Evolutionary conservation across 2,329 filamentous ascomycete genomes (phyloP).

Genomic region (Talaromyces sp.): DNA sequence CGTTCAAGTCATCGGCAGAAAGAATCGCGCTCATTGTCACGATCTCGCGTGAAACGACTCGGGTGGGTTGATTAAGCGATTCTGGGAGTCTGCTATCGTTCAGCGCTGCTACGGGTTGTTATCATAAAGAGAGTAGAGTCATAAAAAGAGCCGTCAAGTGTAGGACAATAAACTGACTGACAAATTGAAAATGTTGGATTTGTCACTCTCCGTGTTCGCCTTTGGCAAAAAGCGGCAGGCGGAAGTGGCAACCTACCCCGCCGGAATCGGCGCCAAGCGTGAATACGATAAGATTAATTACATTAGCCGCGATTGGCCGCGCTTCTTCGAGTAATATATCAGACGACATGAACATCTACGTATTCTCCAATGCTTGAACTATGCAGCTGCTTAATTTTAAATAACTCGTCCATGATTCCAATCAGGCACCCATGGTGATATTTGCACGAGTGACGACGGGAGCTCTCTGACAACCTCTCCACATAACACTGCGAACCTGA

Average conservation of each 20-base stretch:
- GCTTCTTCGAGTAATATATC: neutral
- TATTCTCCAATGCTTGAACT: neutral
- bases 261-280: conserved; percentile 5
- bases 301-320: neutral
- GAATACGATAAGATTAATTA: neutral
- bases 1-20: conserved; percentile 93
- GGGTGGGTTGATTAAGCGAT: neutral
- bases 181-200: neutral
- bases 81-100: neutral
- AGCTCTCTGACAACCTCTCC: too few relatives aligned
- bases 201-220: conserved; percentile 4
- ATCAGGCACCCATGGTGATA: neutral
- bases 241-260: conserved; percentile 7
- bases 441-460: neutral
- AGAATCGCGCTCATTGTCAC: conserved; percentile 89
- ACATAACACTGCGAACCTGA: too few relatives aligned
- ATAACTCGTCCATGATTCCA: too few relatives aligned
- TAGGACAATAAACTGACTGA: neutral
- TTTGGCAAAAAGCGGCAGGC: neutral
- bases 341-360: neutral
- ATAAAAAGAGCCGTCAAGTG: neutral
- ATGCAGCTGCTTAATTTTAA: neutral
- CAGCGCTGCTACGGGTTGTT: neutral
- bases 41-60: neutral
- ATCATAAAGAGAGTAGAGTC: neutral